Evolutionary conservation across 2,329 filamentous ascomycete species (phyloP).

Genomic region (Anthostomella pinea): DNA sequence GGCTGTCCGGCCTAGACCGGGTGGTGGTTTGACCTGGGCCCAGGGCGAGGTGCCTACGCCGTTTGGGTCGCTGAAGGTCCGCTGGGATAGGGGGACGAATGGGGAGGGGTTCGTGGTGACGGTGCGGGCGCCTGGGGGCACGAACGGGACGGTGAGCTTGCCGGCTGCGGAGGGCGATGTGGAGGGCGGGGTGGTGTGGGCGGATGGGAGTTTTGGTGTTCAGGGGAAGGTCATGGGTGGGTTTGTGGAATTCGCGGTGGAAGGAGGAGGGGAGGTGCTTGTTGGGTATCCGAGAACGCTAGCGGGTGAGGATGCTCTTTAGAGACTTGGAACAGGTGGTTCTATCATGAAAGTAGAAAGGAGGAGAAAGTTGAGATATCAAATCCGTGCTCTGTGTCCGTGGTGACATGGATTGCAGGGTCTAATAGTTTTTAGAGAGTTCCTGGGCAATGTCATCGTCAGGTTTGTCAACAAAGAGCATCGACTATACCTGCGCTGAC

Average conservation of each 20-base stretch:
- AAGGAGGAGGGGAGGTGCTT: constrained; percentile 11
- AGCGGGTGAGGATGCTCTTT: background rate
- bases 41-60: constrained; percentile 40
- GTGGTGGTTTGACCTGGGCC: constrained; percentile 22
- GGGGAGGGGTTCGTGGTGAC: constrained; percentile 27
- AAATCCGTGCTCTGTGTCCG: no score
- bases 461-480: no score
- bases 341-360: background rate
- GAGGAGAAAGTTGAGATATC: no score
- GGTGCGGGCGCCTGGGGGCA: constrained; percentile 31
- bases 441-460: no score
- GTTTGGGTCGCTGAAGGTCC: constrained; percentile 35
- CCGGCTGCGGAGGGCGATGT: constrained; percentile 7
- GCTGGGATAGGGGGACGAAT: constrained; percentile 32
- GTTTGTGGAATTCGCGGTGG: constrained; percentile 7
- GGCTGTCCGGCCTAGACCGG: constrained; percentile 36
- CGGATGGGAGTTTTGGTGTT: constrained; percentile 4
- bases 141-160: constrained; percentile 27
- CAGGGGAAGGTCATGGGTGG: constrained; percentile 9
- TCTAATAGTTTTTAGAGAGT: no score
- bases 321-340: no score
- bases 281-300: constrained; percentile 1
- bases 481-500: no score
- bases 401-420: no score
- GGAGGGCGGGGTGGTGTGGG: background rate